A percentile compares a stretch with the other conserved stretches of the same genome.
phyloP scores from a whole-genome alignment of 176 grass and related monocot genomes.

The Leersia perrieri region DNA sequence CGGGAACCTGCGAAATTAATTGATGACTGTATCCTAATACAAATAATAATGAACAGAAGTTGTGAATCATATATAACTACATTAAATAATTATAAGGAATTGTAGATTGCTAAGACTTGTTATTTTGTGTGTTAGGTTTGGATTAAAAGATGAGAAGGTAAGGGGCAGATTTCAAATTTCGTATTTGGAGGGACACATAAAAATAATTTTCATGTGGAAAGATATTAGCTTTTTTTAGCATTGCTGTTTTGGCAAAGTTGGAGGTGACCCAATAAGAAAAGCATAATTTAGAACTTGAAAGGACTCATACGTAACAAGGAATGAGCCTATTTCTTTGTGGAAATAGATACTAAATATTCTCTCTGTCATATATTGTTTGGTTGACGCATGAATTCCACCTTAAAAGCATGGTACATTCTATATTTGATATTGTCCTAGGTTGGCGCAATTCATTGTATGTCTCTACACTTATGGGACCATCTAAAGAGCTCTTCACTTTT shows the following conservation, averaged over 20 bases:
- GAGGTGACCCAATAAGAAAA: conserved; percentile 5
- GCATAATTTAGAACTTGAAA: conserved; percentile 22
- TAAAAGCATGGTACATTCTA: too few species aligned
- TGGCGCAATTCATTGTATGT: too few species aligned
- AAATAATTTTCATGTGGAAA: not conserved
- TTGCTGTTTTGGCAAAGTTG: conserved; percentile 4
- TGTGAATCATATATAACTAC: not conserved
- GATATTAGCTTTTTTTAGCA: not conserved
- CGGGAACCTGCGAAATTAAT: not conserved
- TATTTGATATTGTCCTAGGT: too few species aligned
- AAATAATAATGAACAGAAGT: too few species aligned
- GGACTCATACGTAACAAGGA: not conserved
- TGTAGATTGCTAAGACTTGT: not conserved
- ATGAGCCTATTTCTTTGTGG: not conserved
- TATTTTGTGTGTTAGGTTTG: not conserved
- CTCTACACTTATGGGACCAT: not conserved
- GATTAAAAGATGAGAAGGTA: not conserved
- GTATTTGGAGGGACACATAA: not conserved
- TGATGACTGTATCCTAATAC: not conserved
- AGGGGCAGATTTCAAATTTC: not conserved
- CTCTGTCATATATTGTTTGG: too few species aligned
- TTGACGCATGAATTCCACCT: too few species aligned
- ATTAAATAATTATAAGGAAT: not conserved
- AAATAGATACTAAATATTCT: too few species aligned
- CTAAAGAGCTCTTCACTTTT: not conserved